These are phyloP conservation scores for Magnusiomyces tetraspermus DNA, from an alignment of 1,139 yeast genomes.

Conservation along the genomic window DNA sequence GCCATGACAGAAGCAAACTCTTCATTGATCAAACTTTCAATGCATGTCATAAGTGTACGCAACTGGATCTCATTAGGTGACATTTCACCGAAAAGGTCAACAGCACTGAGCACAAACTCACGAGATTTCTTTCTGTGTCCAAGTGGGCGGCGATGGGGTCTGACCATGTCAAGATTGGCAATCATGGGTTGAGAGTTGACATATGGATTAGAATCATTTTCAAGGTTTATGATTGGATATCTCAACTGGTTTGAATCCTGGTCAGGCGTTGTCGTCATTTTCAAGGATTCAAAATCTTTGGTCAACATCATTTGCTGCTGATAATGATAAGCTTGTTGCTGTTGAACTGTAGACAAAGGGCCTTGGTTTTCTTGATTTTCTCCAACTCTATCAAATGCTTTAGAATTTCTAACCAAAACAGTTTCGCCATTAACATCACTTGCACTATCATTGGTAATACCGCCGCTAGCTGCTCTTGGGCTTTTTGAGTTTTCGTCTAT, in stretches of 20 bases:
- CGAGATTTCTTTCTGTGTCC: not conserved
- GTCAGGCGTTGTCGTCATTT: not conserved
- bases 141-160: not conserved
- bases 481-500: not conserved
- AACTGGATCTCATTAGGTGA: slow-evolving; percentile 6
- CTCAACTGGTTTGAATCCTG: no score
- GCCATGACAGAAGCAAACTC: slow-evolving; percentile 7
- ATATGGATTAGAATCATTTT: not conserved
- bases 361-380: not conserved
- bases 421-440: not conserved
- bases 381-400: no score
- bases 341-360: not conserved
- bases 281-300: not conserved
- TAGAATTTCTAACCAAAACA: not conserved
- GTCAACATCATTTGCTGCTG: not conserved
- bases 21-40: slow-evolving; percentile 12
- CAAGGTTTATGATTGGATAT: not conserved
- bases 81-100: not conserved
- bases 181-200: not conserved
- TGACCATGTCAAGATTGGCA: not conserved
- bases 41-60: slow-evolving; percentile 7
- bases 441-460: no score
- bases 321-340: not conserved
- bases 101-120: not conserved
- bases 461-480: not conserved